phyloP scores from a whole-genome alignment of 192 early-diverging fungal genomes.

The Ambispora gerdemannii region DNA sequence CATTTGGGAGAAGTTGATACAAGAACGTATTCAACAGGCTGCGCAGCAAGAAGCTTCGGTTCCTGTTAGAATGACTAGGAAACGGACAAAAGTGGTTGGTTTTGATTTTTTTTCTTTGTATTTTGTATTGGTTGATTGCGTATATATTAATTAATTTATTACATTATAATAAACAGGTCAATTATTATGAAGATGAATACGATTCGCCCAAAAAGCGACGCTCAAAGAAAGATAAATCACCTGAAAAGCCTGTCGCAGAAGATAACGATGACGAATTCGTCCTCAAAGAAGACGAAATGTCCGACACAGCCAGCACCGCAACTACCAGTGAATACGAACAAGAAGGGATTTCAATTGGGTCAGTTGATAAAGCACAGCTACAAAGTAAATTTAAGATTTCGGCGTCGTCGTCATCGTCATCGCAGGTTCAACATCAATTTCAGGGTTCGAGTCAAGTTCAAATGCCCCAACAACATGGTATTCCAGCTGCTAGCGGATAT shows the following conservation, averaged over 20 bases:
- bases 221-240: neutral
- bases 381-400: neutral
- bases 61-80: slow-evolving; percentile 32
- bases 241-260: neutral
- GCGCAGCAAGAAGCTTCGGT: neutral
- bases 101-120: neutral
- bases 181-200: slow-evolving; percentile 3
- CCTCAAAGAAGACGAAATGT: neutral
- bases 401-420: neutral
- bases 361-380: neutral
- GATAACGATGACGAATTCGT: slow-evolving; percentile 1
- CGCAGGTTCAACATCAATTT: neutral
- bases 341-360: neutral
- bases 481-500: neutral
- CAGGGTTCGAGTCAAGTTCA: neutral
- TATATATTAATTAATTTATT: no score
- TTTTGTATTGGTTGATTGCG: no score
- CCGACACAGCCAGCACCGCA: neutral
- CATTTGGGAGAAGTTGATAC: slow-evolving; percentile 39
- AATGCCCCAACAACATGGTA: neutral
- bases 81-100: slow-evolving; percentile 35
- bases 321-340: neutral
- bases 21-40: slow-evolving; percentile 13
- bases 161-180: neutral
- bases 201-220: slow-evolving; percentile 12